These are phyloP conservation scores for Orbilia oligospora DNA, from an alignment of 2,329 filamentous ascomycete genomes.

Conservation along the genomic window DNA sequence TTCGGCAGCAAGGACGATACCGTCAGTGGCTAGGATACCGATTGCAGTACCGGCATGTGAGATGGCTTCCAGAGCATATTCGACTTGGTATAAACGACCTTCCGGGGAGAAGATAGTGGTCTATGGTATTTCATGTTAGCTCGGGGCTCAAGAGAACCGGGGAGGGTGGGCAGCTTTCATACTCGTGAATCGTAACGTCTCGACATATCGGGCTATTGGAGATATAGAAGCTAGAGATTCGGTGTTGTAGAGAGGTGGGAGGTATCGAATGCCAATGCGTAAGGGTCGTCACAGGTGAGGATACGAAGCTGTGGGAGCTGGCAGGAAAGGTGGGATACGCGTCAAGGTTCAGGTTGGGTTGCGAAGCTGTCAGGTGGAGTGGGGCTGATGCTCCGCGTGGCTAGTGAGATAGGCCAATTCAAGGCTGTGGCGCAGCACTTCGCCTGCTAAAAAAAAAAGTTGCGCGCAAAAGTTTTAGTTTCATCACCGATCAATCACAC, in stretches of 20 bases:
- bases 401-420: constrained; percentile 19
- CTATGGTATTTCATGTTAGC: constrained; percentile 69
- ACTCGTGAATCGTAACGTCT: constrained; percentile 98
- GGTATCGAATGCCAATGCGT: constrained; percentile 47
- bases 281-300: constrained; percentile 32
- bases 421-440: constrained; percentile 29
- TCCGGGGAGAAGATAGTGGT: constrained; percentile 99
- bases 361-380: constrained; percentile 61
- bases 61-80: constrained; percentile 99
- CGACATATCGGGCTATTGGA: constrained; percentile 76
- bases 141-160: constrained; percentile 40
- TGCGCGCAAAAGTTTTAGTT: constrained; percentile 49
- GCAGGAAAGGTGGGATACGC: constrained; percentile 59
- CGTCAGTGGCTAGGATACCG: constrained; percentile 96
- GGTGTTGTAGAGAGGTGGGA: constrained; percentile 11
- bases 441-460: constrained; percentile 40
- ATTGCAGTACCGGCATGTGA: constrained; percentile 97
- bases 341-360: constrained; percentile 59
- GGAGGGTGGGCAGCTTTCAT: constrained; percentile 68
- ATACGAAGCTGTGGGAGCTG: constrained; percentile 40
- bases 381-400: constrained; percentile 48
- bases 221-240: neutral
- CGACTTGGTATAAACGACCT: constrained; percentile 97
- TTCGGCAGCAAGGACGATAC: constrained; percentile 97
- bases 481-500: constrained; percentile 22